Conservation (phyloP, 345 rosid species). For the Dipteronia sinensis region DNA sequence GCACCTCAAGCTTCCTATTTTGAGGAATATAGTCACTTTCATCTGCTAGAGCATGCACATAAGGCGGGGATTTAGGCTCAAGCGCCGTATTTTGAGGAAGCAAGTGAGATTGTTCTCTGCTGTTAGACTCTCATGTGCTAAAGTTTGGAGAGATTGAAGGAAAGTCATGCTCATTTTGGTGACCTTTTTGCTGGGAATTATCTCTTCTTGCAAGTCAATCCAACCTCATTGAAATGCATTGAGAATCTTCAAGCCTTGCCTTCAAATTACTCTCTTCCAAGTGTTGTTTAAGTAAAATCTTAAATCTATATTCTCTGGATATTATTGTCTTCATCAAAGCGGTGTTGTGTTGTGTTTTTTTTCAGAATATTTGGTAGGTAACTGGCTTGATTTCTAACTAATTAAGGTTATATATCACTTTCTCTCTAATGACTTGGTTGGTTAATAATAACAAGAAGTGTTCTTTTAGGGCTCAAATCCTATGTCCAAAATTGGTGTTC, state of each 20-base stretch:
- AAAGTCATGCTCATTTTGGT: slow-evolving; percentile 60
- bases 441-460: no score
- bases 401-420: no score
- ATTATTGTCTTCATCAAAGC: no score
- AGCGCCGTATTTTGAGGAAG: slow-evolving; percentile 44
- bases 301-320: no score
- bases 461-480: no score
- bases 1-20: no score
- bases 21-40: no score
- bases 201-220: slow-evolving; percentile 71
- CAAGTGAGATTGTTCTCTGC: slow-evolving; percentile 31
- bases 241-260: slow-evolving; percentile 10
- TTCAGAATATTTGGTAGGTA: neutral
- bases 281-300: slow-evolving; percentile 6
- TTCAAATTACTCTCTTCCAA: slow-evolving; percentile 28
- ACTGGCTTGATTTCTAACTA: neutral
- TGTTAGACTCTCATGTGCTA: slow-evolving; percentile 37
- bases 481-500: no score
- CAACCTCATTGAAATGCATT: slow-evolving; percentile 46
- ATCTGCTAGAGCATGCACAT: no score
- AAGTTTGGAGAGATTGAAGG: slow-evolving; percentile 61
- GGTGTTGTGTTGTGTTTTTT: neutral
- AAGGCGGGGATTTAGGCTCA: slow-evolving; percentile 56
- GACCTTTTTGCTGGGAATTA: slow-evolving; percentile 83
- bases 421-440: neutral